Conservation (phyloP, 768 basidiomycete genomes). For the Suillus decipiens region DNA sequence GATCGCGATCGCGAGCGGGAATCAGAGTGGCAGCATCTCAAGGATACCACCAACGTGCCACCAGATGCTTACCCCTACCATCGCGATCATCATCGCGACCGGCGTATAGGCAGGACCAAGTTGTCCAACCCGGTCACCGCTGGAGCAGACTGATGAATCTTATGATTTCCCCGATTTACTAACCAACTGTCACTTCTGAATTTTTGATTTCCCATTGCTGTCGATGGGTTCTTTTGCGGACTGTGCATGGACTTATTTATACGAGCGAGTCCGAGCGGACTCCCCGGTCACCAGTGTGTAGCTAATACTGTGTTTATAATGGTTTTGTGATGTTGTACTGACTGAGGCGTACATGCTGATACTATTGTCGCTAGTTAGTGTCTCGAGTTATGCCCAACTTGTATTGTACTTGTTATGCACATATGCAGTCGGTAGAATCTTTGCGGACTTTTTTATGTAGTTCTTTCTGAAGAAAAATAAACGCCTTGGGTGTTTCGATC, state of each 20-base stretch:
- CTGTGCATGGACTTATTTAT: conserved; percentile 1
- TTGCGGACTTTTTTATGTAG: neutral
- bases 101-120: conserved; percentile 21
- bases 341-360: neutral
- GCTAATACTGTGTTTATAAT: conserved; percentile 3
- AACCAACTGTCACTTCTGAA: conserved; percentile 4
- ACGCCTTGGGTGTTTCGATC: neutral
- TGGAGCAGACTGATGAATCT: conserved; percentile 13
- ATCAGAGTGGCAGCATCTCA: conserved; percentile 18
- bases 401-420: neutral
- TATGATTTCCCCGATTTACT: neutral
- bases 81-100: conserved; percentile 23
- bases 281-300: neutral
- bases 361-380: neutral
- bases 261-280: neutral
- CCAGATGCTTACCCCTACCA: conserved; percentile 20
- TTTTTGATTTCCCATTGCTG: neutral
- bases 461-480: neutral
- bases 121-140: conserved; percentile 13
- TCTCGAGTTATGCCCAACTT: conserved; percentile 3
- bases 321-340: conserved; percentile 1
- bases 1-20: conserved; percentile 25
- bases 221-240: neutral
- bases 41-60: conserved; percentile 30
- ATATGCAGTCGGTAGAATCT: neutral